Evolutionary conservation across 192 early-diverging fungal genomes (phyloP).

Genomic region (Gigaspora rosea): DNA sequence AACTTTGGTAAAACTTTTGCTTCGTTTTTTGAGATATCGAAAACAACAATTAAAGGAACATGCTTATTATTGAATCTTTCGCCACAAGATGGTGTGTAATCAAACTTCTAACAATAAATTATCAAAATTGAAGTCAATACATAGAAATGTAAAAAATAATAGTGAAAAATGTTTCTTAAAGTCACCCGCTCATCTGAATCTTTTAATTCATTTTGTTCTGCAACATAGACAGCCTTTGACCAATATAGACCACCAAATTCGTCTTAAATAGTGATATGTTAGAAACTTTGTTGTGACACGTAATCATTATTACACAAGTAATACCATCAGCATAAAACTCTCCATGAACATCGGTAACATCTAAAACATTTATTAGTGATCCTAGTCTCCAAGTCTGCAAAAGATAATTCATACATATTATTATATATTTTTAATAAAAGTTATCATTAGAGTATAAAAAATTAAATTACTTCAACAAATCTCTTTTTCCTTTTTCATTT

Average conservation of each 20-base stretch:
- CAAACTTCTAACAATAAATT: neutral
- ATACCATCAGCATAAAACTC: conserved; percentile 69
- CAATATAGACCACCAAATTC: conserved; percentile 63
- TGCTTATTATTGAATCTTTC: conserved; percentile 68
- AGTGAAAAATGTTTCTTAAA: neutral
- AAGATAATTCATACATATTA: neutral
- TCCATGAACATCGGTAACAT: conserved; percentile 69
- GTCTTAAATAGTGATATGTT: conserved; percentile 1
- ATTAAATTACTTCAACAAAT: conserved; percentile 55
- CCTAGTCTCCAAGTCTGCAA: conserved; percentile 54
- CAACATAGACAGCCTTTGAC: conserved; percentile 67
- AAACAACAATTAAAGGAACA: conserved; percentile 53
- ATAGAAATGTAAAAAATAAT: neutral
- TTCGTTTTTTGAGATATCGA: conserved; percentile 46
- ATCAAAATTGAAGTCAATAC: neutral
- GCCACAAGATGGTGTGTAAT: conserved; percentile 63
- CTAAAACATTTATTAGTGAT: conserved; percentile 54
- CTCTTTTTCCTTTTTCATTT: conserved; percentile 47
- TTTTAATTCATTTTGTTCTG: conserved; percentile 62
- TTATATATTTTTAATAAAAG: neutral
- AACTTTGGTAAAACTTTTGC: conserved; percentile 43
- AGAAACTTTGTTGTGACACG: neutral
- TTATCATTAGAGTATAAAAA: neutral
- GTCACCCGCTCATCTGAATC: conserved; percentile 36
- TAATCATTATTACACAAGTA: conserved; percentile 6